Percentiles rank a stretch among this genome's conserved stretches.
These are phyloP conservation scores for Colletotrichum spaethianum DNA, from an alignment of 2,329 filamentous ascomycete genomes.

Conservation along the genomic window DNA sequence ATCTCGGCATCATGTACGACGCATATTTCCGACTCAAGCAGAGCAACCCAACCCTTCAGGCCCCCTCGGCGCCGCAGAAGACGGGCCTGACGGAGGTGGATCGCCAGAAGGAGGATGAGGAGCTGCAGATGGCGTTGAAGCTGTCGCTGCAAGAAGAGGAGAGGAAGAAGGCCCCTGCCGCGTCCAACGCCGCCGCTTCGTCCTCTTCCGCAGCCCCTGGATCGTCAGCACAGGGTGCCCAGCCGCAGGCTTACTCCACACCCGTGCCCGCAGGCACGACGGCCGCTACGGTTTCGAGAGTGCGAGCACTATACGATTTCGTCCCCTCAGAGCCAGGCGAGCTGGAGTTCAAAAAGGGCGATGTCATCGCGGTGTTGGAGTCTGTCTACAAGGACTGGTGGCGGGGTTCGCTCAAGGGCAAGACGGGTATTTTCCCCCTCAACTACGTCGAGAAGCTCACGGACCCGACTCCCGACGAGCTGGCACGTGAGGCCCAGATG, in stretches of 20 bases:
- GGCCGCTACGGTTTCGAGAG: constrained; percentile 94
- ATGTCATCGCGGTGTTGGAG: constrained; percentile 96
- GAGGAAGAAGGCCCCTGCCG: constrained; percentile 65
- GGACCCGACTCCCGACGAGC: constrained; percentile 93
- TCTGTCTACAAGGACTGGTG: constrained; percentile 99
- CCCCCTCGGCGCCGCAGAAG: constrained; percentile 94
- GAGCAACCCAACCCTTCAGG: constrained; percentile 88
- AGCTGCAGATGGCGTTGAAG: constrained; percentile 95
- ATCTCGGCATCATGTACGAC: constrained; percentile 97
- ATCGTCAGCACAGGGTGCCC: constrained; percentile 51
- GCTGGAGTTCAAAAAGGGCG: constrained; percentile 95
- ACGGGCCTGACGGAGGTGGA: constrained; percentile 91
- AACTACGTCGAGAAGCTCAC: constrained; percentile 99
- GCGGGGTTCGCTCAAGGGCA: constrained; percentile 93
- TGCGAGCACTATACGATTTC: constrained; percentile 95
- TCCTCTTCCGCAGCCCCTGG: constrained; percentile 50
- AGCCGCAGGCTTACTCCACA: constrained; percentile 62
- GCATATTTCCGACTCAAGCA: constrained; percentile 90
- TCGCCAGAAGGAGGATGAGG: constrained; percentile 95
- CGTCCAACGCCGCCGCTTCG: constrained; percentile 54
- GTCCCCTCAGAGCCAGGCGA: constrained; percentile 94
- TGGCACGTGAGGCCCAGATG: constrained; percentile 96
- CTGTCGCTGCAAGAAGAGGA: constrained; percentile 92
- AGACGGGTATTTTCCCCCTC: constrained; percentile 97
- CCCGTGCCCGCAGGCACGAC: constrained; percentile 86